Evolutionary conservation across 2,329 filamentous ascomycete species (phyloP).

Genomic region (Colletotrichum gigasporum): DNA sequence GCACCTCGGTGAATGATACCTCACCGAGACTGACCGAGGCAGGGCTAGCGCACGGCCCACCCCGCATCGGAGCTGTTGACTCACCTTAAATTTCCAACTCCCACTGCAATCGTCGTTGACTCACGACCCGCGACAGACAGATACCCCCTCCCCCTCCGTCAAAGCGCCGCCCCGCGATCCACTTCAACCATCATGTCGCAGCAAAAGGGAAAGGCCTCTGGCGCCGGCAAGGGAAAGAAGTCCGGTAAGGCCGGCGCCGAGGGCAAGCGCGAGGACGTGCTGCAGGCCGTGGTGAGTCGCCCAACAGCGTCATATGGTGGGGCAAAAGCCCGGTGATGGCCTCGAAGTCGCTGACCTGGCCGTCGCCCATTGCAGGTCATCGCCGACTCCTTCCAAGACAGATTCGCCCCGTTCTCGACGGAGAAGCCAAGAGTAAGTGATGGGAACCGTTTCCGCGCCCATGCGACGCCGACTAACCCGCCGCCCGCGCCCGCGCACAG

Average conservation of each 20-base stretch:
- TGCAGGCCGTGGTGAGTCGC: slow-evolving; percentile 64
- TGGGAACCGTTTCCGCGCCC: not conserved
- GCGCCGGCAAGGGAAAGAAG: slow-evolving; percentile 62
- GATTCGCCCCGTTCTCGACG: slow-evolving; percentile 89
- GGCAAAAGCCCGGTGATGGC: slow-evolving; percentile 33
- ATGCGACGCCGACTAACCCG: slow-evolving; percentile 31
- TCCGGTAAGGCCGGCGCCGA: slow-evolving; percentile 60
- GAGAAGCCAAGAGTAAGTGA: slow-evolving; percentile 82
- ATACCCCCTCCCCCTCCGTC: not conserved
- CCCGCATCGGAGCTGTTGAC: slow-evolving; percentile 18
- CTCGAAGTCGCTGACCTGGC: slow-evolving; percentile 11
- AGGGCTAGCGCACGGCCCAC: slow-evolving; percentile 20
- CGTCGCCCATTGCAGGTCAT: slow-evolving; percentile 69
- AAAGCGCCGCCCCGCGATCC: slow-evolving; percentile 19
- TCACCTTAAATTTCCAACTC: slow-evolving; percentile 32
- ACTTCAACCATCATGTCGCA: slow-evolving; percentile 50
- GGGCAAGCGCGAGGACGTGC: slow-evolving; percentile 65
- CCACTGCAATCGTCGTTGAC: slow-evolving; percentile 15
- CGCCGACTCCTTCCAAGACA: slow-evolving; percentile 92
- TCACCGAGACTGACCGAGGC: slow-evolving; percentile 14
- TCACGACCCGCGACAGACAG: slow-evolving; percentile 16
- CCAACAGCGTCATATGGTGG: slow-evolving; percentile 36
- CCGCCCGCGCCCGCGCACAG: slow-evolving; percentile 51
- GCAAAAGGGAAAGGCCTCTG: slow-evolving; percentile 49
- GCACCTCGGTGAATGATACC: not conserved